Evolutionary conservation across 2,329 filamentous ascomycete species (phyloP).

Genomic region (Penicillium sp.): DNA sequence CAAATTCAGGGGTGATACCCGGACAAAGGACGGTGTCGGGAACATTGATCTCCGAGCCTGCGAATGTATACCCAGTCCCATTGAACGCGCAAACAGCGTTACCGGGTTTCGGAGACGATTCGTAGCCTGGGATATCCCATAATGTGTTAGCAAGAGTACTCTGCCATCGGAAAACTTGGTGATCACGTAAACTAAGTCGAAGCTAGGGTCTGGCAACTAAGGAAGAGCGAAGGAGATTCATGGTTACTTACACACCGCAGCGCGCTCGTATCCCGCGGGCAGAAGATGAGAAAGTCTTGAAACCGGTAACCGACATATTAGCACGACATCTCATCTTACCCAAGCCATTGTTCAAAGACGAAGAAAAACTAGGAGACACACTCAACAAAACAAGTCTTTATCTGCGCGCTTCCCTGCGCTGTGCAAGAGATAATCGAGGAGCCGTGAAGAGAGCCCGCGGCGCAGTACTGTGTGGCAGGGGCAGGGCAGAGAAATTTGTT

Average conservation of each 20-base stretch:
- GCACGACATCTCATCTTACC: too few relatives aligned
- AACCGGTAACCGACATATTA: background rate
- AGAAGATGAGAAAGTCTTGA: slow-evolving; percentile 23
- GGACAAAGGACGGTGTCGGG: slow-evolving; percentile 25
- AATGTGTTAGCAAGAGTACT: too few relatives aligned
- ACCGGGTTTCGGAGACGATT: slow-evolving; percentile 19
- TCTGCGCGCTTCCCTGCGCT: slow-evolving; percentile 13
- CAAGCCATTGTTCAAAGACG: too few relatives aligned
- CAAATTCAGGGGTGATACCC: background rate
- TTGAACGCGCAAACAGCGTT: slow-evolving; percentile 34
- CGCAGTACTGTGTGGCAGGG: slow-evolving; percentile 25
- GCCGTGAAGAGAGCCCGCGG: slow-evolving; percentile 22
- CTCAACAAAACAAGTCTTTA: slow-evolving; percentile 27
- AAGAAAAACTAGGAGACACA: slow-evolving; percentile 8
- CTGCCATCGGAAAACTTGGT: too few relatives aligned
- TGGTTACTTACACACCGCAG: slow-evolving; percentile 24
- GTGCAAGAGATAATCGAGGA: slow-evolving; percentile 25
- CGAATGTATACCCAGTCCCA: slow-evolving; percentile 28
- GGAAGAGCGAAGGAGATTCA: too few relatives aligned
- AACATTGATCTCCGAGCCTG: slow-evolving; percentile 9
- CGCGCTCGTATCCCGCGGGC: slow-evolving; percentile 17
- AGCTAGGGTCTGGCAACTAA: too few relatives aligned
- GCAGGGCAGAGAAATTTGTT: slow-evolving; percentile 28
- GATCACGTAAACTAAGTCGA: too few relatives aligned
- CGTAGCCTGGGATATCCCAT: slow-evolving; percentile 20